Conservation (phyloP, 1,284 basidiomycete species). For the Cutaneotrichosporon sp. region DNA sequence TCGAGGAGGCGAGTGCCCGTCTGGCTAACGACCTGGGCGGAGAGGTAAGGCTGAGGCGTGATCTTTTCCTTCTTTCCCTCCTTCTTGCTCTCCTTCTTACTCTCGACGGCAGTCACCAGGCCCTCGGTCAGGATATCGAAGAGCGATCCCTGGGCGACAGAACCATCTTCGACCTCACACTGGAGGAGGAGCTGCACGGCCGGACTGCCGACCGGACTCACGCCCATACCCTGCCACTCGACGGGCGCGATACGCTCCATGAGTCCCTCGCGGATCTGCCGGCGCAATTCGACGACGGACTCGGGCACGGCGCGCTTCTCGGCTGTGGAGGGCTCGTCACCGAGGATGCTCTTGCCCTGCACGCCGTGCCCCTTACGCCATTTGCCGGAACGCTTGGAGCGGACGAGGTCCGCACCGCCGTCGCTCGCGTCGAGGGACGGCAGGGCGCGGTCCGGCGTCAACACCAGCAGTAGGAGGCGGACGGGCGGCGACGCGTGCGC, state of each 20-base stretch:
- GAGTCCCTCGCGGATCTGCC: conserved; percentile 59
- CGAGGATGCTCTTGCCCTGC: conserved; percentile 51
- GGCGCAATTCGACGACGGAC: conserved; percentile 20
- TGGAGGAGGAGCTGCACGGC: conserved; percentile 77
- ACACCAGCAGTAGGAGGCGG: conserved; percentile 70
- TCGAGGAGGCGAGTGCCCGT: conserved; percentile 86
- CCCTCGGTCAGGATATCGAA: conserved; percentile 80
- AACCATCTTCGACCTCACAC: conserved; percentile 67
- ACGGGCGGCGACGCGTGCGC: conserved; percentile 85
- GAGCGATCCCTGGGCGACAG: conserved; percentile 66
- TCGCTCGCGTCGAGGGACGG: conserved; percentile 56
- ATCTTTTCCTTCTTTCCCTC: conserved; percentile 11
- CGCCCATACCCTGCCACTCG: conserved; percentile 77
- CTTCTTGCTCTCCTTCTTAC: conserved; percentile 31
- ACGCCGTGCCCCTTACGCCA: conserved; percentile 50
- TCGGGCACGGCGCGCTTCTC: conserved; percentile 39
- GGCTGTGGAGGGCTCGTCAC: conserved; percentile 35
- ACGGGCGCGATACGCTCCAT: conserved; percentile 63
- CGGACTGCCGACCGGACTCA: conserved; percentile 76
- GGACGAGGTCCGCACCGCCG: conserved; percentile 34
- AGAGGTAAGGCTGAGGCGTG: conserved; percentile 54
- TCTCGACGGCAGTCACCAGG: conserved; percentile 63
- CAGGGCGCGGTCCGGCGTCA: conserved; percentile 57
- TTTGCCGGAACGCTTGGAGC: conserved; percentile 50
- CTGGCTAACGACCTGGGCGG: conserved; percentile 74